phyloP scores from a whole-genome alignment of 2,329 filamentous ascomycete species.

The Dactylellina cionopaga region DNA sequence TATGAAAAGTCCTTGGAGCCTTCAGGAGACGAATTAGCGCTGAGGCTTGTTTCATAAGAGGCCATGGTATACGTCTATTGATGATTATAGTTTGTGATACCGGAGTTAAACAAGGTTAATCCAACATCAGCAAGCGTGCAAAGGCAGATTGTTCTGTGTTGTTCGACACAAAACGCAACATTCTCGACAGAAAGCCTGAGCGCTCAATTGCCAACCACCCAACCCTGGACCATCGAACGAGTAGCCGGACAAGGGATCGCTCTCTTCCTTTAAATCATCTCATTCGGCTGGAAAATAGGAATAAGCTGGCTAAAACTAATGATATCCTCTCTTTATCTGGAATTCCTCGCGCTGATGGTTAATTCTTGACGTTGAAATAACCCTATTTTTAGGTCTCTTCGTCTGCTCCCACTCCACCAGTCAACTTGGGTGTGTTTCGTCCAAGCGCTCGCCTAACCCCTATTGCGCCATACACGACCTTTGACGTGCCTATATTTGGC shows the following conservation, averaged over 20 bases:
- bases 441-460: constrained; percentile 48
- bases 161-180: constrained; percentile 33
- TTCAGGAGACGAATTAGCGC: constrained; percentile 11
- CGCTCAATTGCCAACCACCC: constrained; percentile 9
- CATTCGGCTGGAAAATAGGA: neutral
- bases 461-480: constrained; percentile 43
- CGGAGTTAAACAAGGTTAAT: neutral
- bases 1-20: neutral
- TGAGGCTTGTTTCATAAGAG: constrained; percentile 33
- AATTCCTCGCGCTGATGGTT: neutral
- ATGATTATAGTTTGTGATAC: neutral
- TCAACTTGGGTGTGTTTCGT: constrained; percentile 46
- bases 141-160: constrained; percentile 13
- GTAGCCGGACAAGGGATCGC: too few relatives aligned
- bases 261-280: too few relatives aligned
- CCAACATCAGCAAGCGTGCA: neutral
- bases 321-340: neutral
- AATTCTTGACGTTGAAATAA: constrained; percentile 7
- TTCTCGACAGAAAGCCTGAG: neutral
- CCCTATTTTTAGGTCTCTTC: constrained; percentile 38
- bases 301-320: neutral
- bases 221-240: neutral
- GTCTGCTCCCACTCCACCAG: constrained; percentile 47
- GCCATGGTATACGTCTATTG: too few relatives aligned
- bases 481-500: constrained; percentile 41